Evolutionary conservation across 2,329 filamentous ascomycete species (phyloP).

Genomic region (Emericellopsis cladophorae): DNA sequence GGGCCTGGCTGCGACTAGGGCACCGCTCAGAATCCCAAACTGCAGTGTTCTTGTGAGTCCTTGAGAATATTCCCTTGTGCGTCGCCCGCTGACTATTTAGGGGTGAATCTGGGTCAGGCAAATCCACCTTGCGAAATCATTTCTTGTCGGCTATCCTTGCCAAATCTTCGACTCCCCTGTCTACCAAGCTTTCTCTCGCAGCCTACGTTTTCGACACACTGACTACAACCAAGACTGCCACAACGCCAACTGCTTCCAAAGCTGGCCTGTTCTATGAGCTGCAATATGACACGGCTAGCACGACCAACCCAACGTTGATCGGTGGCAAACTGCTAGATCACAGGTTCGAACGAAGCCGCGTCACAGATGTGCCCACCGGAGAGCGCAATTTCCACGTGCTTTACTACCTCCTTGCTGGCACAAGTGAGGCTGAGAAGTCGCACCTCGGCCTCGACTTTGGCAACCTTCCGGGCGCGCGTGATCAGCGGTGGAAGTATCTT

Average conservation of each 20-base stretch:
- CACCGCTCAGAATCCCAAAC: constrained; percentile 88
- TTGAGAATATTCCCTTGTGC: neutral
- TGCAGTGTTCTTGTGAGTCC: constrained; percentile 75
- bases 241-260: constrained; percentile 90
- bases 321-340: constrained; percentile 93
- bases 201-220: constrained; percentile 93
- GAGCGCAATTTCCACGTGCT: constrained; percentile 94
- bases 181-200: constrained; percentile 83
- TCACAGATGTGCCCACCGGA: constrained; percentile 84
- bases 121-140: constrained; percentile 88
- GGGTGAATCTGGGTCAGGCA: constrained; percentile 90
- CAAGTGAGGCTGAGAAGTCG: constrained; percentile 76
- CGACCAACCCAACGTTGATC: constrained; percentile 74
- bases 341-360: constrained; percentile 79
- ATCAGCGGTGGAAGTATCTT: constrained; percentile 76
- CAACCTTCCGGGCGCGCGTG: constrained; percentile 31
- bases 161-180: constrained; percentile 85
- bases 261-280: constrained; percentile 91
- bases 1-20: constrained; percentile 75
- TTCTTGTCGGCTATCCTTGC: constrained; percentile 74
- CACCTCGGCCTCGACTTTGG: constrained; percentile 57
- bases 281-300: constrained; percentile 85
- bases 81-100: constrained; percentile 27
- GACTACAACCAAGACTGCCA: constrained; percentile 93
- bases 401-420: constrained; percentile 90